A percentile compares a stretch with the other conserved stretches of the same genome.
These are phyloP conservation scores for Phytophthora sp. DNA, from an alignment of 352 stramenopile genomes.

Conservation along the genomic window DNA sequence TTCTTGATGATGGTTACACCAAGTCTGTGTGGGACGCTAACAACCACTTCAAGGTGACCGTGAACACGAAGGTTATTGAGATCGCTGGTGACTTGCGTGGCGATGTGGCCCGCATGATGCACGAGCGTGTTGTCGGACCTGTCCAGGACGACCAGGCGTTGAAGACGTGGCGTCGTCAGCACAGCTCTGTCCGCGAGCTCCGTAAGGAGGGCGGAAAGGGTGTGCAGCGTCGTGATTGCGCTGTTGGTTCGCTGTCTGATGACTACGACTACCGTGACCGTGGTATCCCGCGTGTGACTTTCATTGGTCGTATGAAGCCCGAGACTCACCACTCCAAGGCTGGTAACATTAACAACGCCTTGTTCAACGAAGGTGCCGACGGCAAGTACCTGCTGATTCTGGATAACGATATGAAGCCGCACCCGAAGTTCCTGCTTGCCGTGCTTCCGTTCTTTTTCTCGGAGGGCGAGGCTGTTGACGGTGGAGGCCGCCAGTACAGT, in stretches of 20 bases:
- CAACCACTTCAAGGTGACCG: constrained; percentile 90
- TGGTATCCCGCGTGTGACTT: constrained; percentile 85
- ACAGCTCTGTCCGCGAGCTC: constrained; percentile 86
- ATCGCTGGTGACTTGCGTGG: constrained; percentile 81
- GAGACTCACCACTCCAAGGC: constrained; percentile 91
- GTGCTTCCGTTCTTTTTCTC: constrained; percentile 92
- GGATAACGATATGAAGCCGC: constrained; percentile 94
- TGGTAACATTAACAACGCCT: constrained; percentile 92
- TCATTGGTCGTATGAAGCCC: constrained; percentile 89
- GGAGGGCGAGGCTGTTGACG: constrained; percentile 86
- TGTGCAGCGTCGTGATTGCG: constrained; percentile 84
- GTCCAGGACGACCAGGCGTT: constrained; percentile 77
- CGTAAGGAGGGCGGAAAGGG: constrained; percentile 83
- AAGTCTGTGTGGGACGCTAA: constrained; percentile 91
- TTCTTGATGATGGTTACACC: constrained; percentile 91
- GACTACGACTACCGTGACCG: constrained; percentile 92
- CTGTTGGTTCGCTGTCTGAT: constrained; percentile 86
- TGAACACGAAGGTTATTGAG: constrained; percentile 92
- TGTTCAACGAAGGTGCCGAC: constrained; percentile 91
- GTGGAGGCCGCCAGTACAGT: constrained; percentile 83
- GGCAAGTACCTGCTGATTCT: constrained; percentile 92
- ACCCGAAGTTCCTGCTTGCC: constrained; percentile 87
- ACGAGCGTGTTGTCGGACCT: constrained; percentile 84
- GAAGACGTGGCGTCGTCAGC: constrained; percentile 87
- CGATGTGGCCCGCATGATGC: constrained; percentile 84